These are phyloP conservation scores for Colletotrichum sansevieriae DNA, from an alignment of 2,329 filamentous ascomycete species.

Conservation along the genomic window DNA sequence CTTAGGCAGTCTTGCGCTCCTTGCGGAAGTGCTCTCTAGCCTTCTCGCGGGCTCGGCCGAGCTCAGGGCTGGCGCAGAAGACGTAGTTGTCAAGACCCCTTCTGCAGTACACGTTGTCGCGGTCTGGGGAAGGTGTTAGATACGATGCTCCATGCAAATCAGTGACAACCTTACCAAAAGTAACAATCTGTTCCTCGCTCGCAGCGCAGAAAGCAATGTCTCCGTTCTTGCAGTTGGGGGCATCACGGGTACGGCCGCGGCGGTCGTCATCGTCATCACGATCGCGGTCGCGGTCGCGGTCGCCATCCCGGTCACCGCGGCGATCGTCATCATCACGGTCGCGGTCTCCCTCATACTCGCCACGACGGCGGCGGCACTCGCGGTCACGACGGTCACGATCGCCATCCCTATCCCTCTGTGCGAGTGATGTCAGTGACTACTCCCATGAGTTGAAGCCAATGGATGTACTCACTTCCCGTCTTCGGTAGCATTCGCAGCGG, in stretches of 20 bases:
- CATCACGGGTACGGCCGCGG: conserved; percentile 15
- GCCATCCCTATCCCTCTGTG: neutral
- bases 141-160: neutral
- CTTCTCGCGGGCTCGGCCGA: conserved; percentile 31
- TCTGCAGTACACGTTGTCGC: conserved; percentile 21
- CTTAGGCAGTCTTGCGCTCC: conserved; percentile 3
- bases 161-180: conserved; percentile 25
- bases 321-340: conserved; percentile 16
- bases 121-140: conserved; percentile 12
- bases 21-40: conserved; percentile 33
- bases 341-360: conserved; percentile 5
- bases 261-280: neutral
- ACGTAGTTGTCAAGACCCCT: conserved; percentile 30
- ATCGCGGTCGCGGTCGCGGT: conserved; percentile 5
- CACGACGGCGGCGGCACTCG: conserved; percentile 21
- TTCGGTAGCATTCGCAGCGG: conserved; percentile 36
- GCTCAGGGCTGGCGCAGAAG: conserved; percentile 33
- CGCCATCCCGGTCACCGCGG: conserved; percentile 13
- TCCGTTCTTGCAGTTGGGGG: conserved; percentile 30
- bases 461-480: conserved; percentile 14
- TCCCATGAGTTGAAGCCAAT: accelerated
- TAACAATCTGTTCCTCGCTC: conserved; percentile 24
- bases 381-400: conserved; percentile 26
- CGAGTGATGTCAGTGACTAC: neutral
- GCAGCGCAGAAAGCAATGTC: conserved; percentile 36